Base-by-base conservation (phyloP, 306 rosid genomes). In the Hippophae tibetana region DNA sequence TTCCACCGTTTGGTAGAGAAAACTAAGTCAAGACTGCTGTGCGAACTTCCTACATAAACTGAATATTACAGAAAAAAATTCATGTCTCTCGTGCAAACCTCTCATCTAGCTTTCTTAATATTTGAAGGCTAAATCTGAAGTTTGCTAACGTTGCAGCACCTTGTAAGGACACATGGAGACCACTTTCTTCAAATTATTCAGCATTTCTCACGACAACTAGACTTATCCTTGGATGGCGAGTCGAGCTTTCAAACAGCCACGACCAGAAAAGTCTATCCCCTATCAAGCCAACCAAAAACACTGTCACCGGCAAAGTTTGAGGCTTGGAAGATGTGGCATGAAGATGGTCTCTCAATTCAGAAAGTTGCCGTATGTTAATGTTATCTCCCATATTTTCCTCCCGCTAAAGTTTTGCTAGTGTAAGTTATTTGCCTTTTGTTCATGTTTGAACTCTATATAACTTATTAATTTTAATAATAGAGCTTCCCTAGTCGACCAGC, bases 291-390 rank as follows among this genome's bases (percentile, higher is more conserved):
- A 62, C 72, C 62, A 43, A 67, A 51, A 60, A 84, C 75, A 65
- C 63, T 89, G 68, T 26, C 74, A 7, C 78, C 87, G 0, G 89
- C 95, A 49, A 89, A 82, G 80, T 62, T 67, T 56, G 94, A 84
- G 45, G 88, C 95, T 48, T 89, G 95, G 95, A 86, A 71, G 80
- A 80, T 78, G 94, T 89, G 94, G 93, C 87, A 80, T 42, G 78
- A 86, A 60, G 89, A 89, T 46, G 85, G 94, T 49, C 69, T 77
- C 66, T 82, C 89, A 56, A 61, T 86, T 64, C 72, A 71, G 71
- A 77, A 64, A 72, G 71, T 89, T 72, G 95, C 95, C 56, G 97
- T 89, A 80, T 54, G 95, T 64, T 62, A 58, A 80, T 54, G 95
- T 64, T 62, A 58, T 59, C 18, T 62, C 1, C 42, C 1, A 8